These are phyloP conservation scores for Cladosporium sp. DNA, from an alignment of 2,329 filamentous ascomycete genomes.

Conservation along the genomic window DNA sequence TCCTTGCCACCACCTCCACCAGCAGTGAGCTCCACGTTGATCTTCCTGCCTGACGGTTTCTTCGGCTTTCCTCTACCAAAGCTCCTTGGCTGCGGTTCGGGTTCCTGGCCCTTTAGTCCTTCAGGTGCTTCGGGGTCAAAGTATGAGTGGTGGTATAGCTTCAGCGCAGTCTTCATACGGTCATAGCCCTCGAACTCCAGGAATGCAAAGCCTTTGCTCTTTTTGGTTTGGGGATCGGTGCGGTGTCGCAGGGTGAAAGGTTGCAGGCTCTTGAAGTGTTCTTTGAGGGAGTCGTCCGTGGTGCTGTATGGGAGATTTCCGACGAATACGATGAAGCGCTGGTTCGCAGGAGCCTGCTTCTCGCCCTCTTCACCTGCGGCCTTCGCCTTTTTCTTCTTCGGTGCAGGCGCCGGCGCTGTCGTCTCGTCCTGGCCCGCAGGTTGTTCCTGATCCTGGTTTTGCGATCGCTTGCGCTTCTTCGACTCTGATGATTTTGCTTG, in stretches of 20 bases:
- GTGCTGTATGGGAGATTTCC: constrained; percentile 87
- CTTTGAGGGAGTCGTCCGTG: constrained; percentile 61
- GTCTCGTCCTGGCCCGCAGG: not conserved
- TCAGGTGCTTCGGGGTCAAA: constrained; percentile 50
- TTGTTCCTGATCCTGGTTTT: constrained; percentile 14
- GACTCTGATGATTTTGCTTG: constrained; percentile 10
- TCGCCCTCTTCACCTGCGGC: constrained; percentile 13
- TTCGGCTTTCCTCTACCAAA: constrained; percentile 26
- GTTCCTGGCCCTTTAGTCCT: constrained; percentile 11
- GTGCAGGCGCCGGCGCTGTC: constrained; percentile 1
- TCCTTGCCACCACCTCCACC: constrained; percentile 74
- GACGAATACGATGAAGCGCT: constrained; percentile 72
- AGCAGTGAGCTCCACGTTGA: constrained; percentile 91
- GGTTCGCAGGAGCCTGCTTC: constrained; percentile 8
- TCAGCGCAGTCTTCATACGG: constrained; percentile 87
- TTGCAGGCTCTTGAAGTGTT: constrained; percentile 73
- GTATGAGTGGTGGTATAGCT: constrained; percentile 80
- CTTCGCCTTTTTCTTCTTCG: constrained; percentile 15
- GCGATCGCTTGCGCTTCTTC: constrained; percentile 25
- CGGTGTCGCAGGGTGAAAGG: constrained; percentile 69
- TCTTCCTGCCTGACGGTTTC: constrained; percentile 60
- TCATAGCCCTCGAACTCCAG: constrained; percentile 83
- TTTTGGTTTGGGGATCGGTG: constrained; percentile 59
- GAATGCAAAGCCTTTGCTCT: constrained; percentile 75
- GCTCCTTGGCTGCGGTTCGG: constrained; percentile 12